Evolutionary conservation across 345 rosid species (phyloP), one percentile per base, ranked within the genome.

Genomic region (Acer negundo): DNA sequence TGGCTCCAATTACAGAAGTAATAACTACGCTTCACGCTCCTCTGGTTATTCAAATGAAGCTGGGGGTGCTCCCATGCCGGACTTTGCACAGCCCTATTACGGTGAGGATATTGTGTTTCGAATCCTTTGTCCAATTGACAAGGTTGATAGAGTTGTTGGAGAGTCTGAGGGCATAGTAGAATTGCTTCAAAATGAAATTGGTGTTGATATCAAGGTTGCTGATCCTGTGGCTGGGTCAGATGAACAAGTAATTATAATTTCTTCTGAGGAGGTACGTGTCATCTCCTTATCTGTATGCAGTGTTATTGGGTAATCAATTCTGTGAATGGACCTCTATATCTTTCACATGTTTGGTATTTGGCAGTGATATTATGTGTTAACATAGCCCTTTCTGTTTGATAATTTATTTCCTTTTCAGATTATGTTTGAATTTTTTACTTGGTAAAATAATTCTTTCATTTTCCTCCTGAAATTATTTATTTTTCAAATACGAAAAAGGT

Each of bases 101-200:
- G 82, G 79, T 6, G 98, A 97, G 80, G 98, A 93, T 69, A 88
- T 97, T 80, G 95, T 97, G 80, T 94, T 94, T 65, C 89, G 90
- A 77, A 93, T 97, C 71, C 94, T 97, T 62, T 97, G 98, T 83
- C 99, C 98, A n/a, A 81, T 67, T 80, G 94, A 88, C 65, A 97
- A 85, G 92, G 82, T 97, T 72, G 87, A 84, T 73, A 85, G 81
- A 72, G 85, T 97, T 79, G 81, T 88, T 74, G 98, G 95, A 74
- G 96, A 93, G 69, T 64, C 97, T 8, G 89, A 88, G 62, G 98
- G 98, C 24, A 87, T 97, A 69, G 67, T 92, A 31, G 94, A 92
- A 70, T 80, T 94, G 86, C 98, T 97, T 76, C 92, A 90, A 66
- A 90, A 94, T 81, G 98, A 93, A 75, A 83, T 97, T 73, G 98